Conservation (phyloP, 148 eudicot species). For the Talinum fruticosum region DNA sequence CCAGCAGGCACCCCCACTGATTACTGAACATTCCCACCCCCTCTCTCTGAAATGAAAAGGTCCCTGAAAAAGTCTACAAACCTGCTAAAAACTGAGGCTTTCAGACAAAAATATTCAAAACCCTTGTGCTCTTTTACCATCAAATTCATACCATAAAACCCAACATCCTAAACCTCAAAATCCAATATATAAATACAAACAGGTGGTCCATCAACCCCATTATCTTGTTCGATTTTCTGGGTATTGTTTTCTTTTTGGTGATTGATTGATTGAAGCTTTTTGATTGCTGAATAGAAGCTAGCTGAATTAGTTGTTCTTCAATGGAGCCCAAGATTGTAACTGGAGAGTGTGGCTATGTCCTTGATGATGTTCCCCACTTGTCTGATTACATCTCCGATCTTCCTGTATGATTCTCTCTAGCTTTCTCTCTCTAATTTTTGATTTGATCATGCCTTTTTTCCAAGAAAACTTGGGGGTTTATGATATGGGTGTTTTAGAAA, state of each 20-base stretch:
- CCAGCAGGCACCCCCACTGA: no score
- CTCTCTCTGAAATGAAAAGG: not conserved
- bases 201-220: not conserved
- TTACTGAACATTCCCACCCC: no score
- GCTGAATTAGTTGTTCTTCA: conserved; percentile 12
- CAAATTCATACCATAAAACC: conserved; percentile 9
- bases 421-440: not conserved
- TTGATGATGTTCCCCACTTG: conserved; percentile 91
- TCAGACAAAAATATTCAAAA: not conserved
- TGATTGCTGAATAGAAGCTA: not conserved
- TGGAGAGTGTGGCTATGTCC: conserved; percentile 67
- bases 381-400: conserved; percentile 59
- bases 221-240: not conserved
- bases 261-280: not conserved
- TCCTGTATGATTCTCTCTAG: conserved; percentile 38
- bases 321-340: conserved; percentile 45
- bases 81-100: not conserved
- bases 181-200: conserved; percentile 7
- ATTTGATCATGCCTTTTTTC: not conserved
- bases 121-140: conserved; percentile 17
- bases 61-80: conserved; percentile 5
- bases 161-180: not conserved
- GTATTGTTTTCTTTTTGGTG: not conserved
- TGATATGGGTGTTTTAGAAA: no score
- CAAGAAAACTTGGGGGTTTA: no score